Evolutionary conservation across 106 monocot species (phyloP).

Genomic region (Acanthochlamys bracteata): DNA sequence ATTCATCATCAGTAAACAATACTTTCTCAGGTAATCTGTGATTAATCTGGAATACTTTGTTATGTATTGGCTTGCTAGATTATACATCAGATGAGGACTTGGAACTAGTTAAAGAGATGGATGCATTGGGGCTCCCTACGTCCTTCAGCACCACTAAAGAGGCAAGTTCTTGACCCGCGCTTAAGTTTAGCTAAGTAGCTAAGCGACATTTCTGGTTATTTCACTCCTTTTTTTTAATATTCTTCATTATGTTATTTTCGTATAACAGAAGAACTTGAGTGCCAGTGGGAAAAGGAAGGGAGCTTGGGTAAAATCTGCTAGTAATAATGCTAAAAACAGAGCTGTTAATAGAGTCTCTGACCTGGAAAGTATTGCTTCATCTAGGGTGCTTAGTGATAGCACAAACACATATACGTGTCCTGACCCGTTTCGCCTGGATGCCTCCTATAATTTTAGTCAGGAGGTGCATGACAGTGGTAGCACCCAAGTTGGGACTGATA

Average conservation of each 20-base stretch:
- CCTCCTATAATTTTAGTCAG: too few species aligned
- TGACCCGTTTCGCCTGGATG: not conserved
- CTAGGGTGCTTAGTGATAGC: conserved; percentile 24
- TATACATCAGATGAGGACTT: conserved; percentile 32
- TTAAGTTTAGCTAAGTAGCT: not conserved
- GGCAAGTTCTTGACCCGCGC: conserved; percentile 16
- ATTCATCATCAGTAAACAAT: too few species aligned
- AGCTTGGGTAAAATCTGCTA: conserved; percentile 9
- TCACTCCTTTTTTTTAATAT: not conserved
- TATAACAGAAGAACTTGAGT: too few species aligned
- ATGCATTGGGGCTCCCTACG: conserved; percentile 69
- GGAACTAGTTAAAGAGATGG: conserved; percentile 52
- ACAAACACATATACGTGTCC: conserved; percentile 5
- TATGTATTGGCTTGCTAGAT: conserved; percentile 17
- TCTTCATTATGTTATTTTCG: too few species aligned
- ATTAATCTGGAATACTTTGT: too few species aligned
- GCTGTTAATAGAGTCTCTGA: too few species aligned
- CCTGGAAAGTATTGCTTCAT: conserved; percentile 14
- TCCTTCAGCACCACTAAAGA: conserved; percentile 57
- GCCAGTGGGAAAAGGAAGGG: conserved; percentile 31
- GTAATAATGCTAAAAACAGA: too few species aligned
- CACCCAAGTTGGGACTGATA: too few species aligned
- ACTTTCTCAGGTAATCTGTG: too few species aligned
- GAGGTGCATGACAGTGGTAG: too few species aligned
- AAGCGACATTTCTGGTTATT: not conserved